Conservation (phyloP, 192 early-diverging fungal species). For the Coemansia sp. region DNA sequence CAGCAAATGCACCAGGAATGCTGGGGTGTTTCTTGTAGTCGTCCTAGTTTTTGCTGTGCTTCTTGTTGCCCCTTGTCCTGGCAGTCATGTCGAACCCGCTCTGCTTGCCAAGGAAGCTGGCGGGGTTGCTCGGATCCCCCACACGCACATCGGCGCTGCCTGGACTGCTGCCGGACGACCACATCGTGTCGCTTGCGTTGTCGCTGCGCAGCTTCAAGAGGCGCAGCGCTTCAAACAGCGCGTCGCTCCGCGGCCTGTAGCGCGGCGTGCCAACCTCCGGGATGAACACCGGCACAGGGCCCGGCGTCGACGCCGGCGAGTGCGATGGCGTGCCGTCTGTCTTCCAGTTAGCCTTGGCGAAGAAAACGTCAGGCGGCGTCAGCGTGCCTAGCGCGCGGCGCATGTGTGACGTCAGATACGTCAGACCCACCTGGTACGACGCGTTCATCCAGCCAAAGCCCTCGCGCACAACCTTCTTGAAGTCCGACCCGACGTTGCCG, state of each 20-base stretch:
- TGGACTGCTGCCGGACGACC: background rate
- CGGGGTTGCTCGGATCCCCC: constrained; percentile 1
- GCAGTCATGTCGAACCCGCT: background rate
- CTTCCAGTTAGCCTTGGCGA: constrained; percentile 52
- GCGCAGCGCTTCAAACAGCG: constrained; percentile 24
- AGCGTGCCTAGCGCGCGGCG: constrained; percentile 75
- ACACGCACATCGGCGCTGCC: constrained; percentile 6
- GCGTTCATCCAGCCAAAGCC: constrained; percentile 99
- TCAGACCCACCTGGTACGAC: constrained; percentile 78
- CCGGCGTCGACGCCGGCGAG: constrained; percentile 36
- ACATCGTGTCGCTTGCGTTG: background rate
- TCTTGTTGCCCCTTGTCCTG: no score
- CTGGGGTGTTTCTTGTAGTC: background rate
- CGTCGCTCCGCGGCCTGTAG: constrained; percentile 26
- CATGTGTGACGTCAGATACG: constrained; percentile 69
- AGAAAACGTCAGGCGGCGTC: constrained; percentile 69
- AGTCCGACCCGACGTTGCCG: constrained; percentile 92
- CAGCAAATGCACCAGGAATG: no score
- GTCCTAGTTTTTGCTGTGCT: background rate
- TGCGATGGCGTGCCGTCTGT: constrained; percentile 44
- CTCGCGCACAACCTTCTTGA: constrained; percentile 89
- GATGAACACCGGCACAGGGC: constrained; percentile 36
- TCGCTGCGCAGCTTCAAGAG: constrained; percentile 2
- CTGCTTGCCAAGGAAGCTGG: constrained; percentile 7
- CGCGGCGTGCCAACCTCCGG: constrained; percentile 30